phyloP scores from a whole-genome alignment of 1,284 basidiomycete genomes.

The Filobasidium uniguttulatum region DNA sequence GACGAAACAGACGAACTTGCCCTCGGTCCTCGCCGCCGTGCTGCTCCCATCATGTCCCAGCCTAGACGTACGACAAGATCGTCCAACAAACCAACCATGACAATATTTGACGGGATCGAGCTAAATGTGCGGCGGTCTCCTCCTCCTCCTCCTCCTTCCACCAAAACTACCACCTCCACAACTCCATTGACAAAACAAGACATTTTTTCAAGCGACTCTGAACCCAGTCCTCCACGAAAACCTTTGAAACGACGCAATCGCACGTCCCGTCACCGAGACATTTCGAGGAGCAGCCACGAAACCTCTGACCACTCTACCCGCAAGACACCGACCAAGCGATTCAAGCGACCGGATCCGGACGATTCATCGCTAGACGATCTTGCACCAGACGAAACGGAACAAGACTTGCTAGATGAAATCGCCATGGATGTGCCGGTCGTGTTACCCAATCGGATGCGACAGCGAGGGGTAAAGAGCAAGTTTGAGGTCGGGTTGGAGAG shows the following conservation, averaged over 20 bases:
- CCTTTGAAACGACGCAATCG: background rate
- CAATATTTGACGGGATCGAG: too few relatives aligned
- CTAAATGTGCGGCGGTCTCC: too few relatives aligned
- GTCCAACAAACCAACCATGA: too few relatives aligned
- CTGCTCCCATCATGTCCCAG: too few relatives aligned
- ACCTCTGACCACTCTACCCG: background rate
- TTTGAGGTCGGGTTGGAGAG: constrained; percentile 53
- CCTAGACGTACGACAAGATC: too few relatives aligned
- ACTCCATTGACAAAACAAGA: too few relatives aligned
- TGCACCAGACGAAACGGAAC: background rate
- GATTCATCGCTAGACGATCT: too few relatives aligned
- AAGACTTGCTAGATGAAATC: constrained; percentile 46
- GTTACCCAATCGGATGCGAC: constrained; percentile 49
- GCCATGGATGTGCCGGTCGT: constrained; percentile 47
- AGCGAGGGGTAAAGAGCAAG: constrained; percentile 45
- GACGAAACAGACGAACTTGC: too few relatives aligned
- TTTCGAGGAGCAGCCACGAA: background rate
- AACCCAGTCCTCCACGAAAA: background rate
- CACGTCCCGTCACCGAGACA: background rate
- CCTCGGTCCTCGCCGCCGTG: too few relatives aligned
- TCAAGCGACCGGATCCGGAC: constrained; percentile 18
- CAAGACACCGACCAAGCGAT: background rate
- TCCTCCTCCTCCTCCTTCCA: too few relatives aligned
- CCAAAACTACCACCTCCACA: too few relatives aligned
- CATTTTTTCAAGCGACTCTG: too few relatives aligned